Evolutionary conservation across 2,329 filamentous ascomycete species (phyloP).

Genomic region (Hyphodiscus sp.): DNA sequence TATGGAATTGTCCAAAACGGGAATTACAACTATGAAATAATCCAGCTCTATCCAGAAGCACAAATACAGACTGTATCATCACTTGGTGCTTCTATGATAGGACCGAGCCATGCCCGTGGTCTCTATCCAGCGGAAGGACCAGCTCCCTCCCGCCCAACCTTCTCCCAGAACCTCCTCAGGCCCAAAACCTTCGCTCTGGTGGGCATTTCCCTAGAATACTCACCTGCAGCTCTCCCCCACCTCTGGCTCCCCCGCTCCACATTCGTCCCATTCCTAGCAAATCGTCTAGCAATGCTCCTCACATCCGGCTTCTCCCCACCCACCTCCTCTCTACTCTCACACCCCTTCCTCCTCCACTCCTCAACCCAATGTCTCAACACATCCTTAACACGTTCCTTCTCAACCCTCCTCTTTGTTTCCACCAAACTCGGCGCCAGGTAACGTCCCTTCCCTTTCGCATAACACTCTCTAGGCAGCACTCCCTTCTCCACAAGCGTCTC

Average conservation of each 20-base stretch:
- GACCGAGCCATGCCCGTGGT: too few species aligned
- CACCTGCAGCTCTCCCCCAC: slow-evolving; percentile 43
- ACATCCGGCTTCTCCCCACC: slow-evolving; percentile 36
- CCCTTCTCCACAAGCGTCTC: slow-evolving; percentile 55
- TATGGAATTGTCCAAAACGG: too few species aligned
- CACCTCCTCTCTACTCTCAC: slow-evolving; percentile 28
- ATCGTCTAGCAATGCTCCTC: slow-evolving; percentile 35
- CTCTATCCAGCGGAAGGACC: neutral
- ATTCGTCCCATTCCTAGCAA: slow-evolving; percentile 25
- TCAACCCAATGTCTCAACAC: slow-evolving; percentile 58
- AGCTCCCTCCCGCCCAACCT: slow-evolving; percentile 35
- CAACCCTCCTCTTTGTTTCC: slow-evolving; percentile 55
- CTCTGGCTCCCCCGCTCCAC: slow-evolving; percentile 38
- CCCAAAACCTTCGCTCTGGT: slow-evolving; percentile 46
- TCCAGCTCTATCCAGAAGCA: too few species aligned
- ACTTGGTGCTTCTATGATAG: too few species aligned
- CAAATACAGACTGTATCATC: too few species aligned
- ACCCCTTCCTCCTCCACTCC: slow-evolving; percentile 31
- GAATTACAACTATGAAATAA: too few species aligned
- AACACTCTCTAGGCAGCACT: slow-evolving; percentile 60
- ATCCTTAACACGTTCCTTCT: slow-evolving; percentile 63
- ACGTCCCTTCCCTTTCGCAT: slow-evolving; percentile 26
- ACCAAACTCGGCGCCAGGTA: slow-evolving; percentile 50
- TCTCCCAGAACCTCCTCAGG: slow-evolving; percentile 61
- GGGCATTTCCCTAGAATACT: slow-evolving; percentile 37